Base-by-base conservation (phyloP, 2,329 filamentous ascomycete species). In the Chaetomiaceae sp. region DNA sequence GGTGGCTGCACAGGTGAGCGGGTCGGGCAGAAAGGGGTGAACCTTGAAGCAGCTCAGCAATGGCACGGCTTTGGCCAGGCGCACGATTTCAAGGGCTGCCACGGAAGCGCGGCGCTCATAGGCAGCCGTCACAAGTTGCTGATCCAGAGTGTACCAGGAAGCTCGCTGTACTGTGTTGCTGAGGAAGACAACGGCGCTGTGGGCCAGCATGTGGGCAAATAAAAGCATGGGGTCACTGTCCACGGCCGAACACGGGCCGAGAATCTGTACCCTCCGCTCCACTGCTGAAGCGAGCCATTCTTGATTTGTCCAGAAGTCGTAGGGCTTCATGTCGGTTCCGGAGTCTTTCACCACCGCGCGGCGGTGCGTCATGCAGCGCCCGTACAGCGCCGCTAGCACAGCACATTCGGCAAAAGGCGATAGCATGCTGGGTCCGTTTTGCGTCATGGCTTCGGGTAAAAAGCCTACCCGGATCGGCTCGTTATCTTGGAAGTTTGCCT, bases 381-480 rank as follows among this genome's bases (percentile, higher is more conserved):
- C 48, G 9, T 45, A 25, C 4, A 51, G 33, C 11, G 48, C 25
- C 5, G 33, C 33, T 9, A 51, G 21, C 7, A 51, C 32, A 11
- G 21, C 16, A n/a, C 23, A 37, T 32, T 51, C 48, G 40, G 40
- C 48, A 11, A 51, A 44, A 3, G 48, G 40, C 11, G 48, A 38
- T 5, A 51, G 21, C 11, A 40, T 32, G 29, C 27, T 44, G 16
- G 27, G 41, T n/a, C 29, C 14, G 3, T 32, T 27, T 4, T 37
- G 14, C n/a, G 30, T 32, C 16, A 23, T 21, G n/a, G 38, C 38
- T 23, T 36, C 48, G 13, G 37, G 21, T 11, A 44, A 29, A 11
- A 43, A 51, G 20, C 30, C 27, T 2, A 37, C 23, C 6, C 5
- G 14, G 11, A 21, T 33, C 1, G 20, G 40, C 10, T 51, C 16